Percentiles rank a stretch among this genome's conserved stretches.
These are phyloP conservation scores for Pichia manshurica DNA, from an alignment of 805 yeast species.

Conservation along the genomic window DNA sequence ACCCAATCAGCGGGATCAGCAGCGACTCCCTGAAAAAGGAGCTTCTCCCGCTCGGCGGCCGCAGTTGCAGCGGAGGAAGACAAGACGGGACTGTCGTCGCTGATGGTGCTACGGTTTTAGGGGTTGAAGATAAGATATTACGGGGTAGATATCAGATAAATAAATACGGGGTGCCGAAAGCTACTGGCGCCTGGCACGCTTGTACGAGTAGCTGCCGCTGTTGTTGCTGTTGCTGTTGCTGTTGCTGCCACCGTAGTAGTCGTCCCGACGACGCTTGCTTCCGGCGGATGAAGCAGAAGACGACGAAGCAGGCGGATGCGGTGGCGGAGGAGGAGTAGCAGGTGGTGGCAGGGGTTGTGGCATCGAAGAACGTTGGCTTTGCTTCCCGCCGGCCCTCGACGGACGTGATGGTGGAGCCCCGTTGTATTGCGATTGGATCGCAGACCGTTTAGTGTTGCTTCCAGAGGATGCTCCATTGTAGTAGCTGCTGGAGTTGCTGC, in stretches of 20 bases:
- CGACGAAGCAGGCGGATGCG: not conserved
- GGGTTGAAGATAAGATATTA: no score
- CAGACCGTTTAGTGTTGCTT: no score
- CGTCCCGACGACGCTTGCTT: slow-evolving; percentile 1
- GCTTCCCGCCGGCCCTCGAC: not conserved
- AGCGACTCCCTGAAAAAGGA: not conserved
- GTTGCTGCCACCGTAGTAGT: not conserved
- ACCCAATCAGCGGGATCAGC: not conserved
- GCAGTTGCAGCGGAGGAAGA: no score
- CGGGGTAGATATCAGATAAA: no score
- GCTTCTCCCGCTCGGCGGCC: no score
- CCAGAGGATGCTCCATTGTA: not conserved
- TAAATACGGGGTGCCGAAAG: no score
- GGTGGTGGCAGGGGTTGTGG: slow-evolving; percentile 10
- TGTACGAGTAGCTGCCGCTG: not conserved
- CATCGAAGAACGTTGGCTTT: slow-evolving; percentile 1
- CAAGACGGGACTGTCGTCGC: no score
- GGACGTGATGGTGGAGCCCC: no score
- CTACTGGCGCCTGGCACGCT: not conserved
- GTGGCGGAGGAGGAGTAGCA: slow-evolving; percentile 5
- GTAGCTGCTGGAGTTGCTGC: not conserved
- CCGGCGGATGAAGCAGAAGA: not conserved
- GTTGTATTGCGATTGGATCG: no score
- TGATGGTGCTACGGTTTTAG: no score
- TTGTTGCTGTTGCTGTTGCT: not conserved